Base-by-base conservation (phyloP, 352 stramenopile species). In the Thalassiosira ordinaria region DNA sequence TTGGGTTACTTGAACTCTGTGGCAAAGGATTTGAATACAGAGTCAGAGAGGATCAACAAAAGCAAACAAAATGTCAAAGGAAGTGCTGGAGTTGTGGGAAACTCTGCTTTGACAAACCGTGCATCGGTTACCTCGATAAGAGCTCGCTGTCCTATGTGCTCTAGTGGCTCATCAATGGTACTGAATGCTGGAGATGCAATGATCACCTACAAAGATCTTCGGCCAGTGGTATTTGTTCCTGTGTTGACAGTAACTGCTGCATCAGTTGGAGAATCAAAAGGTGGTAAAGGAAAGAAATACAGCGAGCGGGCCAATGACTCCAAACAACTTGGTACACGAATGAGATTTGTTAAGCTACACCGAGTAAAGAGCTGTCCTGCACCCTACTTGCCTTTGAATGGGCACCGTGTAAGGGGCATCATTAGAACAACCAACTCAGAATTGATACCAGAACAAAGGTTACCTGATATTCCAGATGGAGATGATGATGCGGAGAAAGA, bases 311-410 rank as follows among this genome's bases (percentile, higher is more conserved):
- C 27, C 27, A 29, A 20, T 55, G 26, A 11, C n/a, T 41, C 27
- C 52, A 13, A 3, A 5, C 16, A 20, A 24, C 24, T 44, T 14
- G 71, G 61, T n/a, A 73, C 71, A 26, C 51, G 22, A n/a, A 82
- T 82, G 74, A 82, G 37, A 49, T 77, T 82, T 73, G 74, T 77
- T 4, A 82, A 82, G 37, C 44, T 82, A 31, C 74, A 82, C 22
- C 51, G 74, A 64, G 47, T 57, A 0, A 65, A 66, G 27, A 31
- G 11, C 16, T 75, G 64, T 65, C 39, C 63, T 33, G 59, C 74
- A 16, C 74, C 74, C 1, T 82, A 82, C 49, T 69, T 82, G 52
- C 74, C 74, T 29, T 39, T 77, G 24, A 4, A 41, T 49, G 59
- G 65, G 6, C 56, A 75, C 53, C 27, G 35, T 41, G 49, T 82